These are phyloP conservation scores for Beta lomatogona DNA, from an alignment of 179 eudicot genomes.

Conservation along the genomic window DNA sequence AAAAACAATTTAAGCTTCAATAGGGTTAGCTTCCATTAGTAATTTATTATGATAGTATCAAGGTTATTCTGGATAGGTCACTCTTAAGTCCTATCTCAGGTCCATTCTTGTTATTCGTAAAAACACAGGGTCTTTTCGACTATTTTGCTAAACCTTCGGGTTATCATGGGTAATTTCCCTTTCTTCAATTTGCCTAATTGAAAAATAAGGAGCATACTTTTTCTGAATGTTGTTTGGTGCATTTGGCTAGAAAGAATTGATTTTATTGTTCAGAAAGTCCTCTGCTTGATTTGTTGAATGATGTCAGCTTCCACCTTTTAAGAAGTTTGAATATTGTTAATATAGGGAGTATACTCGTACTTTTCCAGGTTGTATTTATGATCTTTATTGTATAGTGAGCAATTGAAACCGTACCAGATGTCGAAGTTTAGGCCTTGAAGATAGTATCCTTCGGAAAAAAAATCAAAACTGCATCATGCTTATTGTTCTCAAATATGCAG, in stretches of 20 bases:
- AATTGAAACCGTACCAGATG: neutral
- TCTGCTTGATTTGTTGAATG: neutral
- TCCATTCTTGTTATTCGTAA: too few relatives aligned
- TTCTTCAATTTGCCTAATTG: too few relatives aligned
- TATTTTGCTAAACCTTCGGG: too few relatives aligned
- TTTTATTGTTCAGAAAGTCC: neutral
- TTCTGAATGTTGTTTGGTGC: neutral
- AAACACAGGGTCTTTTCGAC: too few relatives aligned
- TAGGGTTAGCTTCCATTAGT: too few relatives aligned
- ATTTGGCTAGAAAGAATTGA: neutral
- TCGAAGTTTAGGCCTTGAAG: neutral
- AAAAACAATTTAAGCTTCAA: too few relatives aligned
- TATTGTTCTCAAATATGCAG: constrained; percentile 41
- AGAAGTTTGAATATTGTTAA: neutral
- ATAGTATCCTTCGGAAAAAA: too few relatives aligned
- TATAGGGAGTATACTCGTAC: neutral
- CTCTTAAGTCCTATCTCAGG: too few relatives aligned
- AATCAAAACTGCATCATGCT: neutral
- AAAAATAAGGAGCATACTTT: neutral
- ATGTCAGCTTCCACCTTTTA: neutral
- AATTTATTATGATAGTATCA: too few relatives aligned
- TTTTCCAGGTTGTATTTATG: neutral
- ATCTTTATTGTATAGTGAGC: neutral
- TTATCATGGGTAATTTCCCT: too few relatives aligned
- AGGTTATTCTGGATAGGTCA: too few relatives aligned